phyloP scores from a whole-genome alignment of 805 yeast genomes.

The Komagataella pastoris region DNA sequence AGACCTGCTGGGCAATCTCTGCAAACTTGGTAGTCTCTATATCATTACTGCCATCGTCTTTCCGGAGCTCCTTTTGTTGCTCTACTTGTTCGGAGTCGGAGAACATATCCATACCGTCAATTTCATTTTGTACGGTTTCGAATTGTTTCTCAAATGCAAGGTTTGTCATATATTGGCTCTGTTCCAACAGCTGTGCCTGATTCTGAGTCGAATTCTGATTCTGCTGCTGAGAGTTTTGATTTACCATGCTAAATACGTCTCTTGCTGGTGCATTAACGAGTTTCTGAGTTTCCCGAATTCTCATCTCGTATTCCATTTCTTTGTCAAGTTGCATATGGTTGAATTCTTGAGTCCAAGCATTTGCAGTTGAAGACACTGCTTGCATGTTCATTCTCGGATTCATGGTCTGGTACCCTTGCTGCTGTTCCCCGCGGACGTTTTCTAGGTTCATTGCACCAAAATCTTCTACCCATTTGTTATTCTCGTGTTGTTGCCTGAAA shows the following conservation, averaged over 20 bases:
- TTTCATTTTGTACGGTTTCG: slow-evolving; percentile 13
- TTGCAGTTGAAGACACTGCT: not conserved
- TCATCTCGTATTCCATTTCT: not conserved
- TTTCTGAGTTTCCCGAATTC: not conserved
- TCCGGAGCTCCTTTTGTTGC: not conserved
- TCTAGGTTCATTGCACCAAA: slow-evolving; percentile 10
- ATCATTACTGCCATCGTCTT: slow-evolving; percentile 7
- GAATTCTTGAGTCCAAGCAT: not conserved
- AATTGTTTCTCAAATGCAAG: slow-evolving; percentile 13
- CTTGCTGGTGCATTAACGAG: not conserved
- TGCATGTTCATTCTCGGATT: not conserved
- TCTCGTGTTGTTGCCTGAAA: not conserved
- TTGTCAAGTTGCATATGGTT: not conserved
- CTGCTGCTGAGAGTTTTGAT: not conserved
- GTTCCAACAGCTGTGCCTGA: not conserved
- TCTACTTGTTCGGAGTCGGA: slow-evolving; percentile 4
- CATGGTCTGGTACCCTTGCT: slow-evolving; percentile 1
- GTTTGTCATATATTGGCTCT: not conserved
- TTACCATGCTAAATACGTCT: not conserved
- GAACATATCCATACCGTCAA: slow-evolving; percentile 2
- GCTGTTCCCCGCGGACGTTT: not conserved
- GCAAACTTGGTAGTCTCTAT: slow-evolving; percentile 23
- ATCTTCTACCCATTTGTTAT: slow-evolving; percentile 9
- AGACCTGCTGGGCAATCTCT: slow-evolving; percentile 23
- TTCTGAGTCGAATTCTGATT: not conserved